phyloP scores from a whole-genome alignment of 768 basidiomycete genomes.

The Nidularia sp. region DNA sequence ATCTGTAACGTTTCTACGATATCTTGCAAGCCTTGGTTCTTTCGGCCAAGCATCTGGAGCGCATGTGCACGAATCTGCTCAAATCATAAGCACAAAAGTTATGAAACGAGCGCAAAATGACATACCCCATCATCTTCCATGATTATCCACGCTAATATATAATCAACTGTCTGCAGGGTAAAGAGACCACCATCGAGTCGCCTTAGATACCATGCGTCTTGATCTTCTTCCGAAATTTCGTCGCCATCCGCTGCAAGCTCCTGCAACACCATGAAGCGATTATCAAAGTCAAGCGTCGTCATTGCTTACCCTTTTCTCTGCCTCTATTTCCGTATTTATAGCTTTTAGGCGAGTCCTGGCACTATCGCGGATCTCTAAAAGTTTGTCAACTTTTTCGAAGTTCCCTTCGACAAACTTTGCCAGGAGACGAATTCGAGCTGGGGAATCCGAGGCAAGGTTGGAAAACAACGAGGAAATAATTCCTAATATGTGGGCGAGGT shows the following conservation, averaged over 20 bases:
- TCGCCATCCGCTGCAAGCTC: conserved; percentile 55
- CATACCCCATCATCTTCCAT: conserved; percentile 99
- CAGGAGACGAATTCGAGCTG: conserved; percentile 73
- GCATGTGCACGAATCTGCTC: conserved; percentile 75
- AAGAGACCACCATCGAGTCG: conserved; percentile 85
- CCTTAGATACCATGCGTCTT: conserved; percentile 80
- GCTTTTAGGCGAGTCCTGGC: conserved; percentile 55
- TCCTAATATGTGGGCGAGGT: conserved; percentile 83
- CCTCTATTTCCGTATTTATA: conserved; percentile 64
- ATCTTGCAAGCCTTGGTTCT: conserved; percentile 65
- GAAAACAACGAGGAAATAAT: conserved; percentile 85
- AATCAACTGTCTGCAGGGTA: conserved; percentile 88
- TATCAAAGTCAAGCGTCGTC: too few relatives aligned
- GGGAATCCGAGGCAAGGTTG: conserved; percentile 83
- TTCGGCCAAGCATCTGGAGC: conserved; percentile 69
- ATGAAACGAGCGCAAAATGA: conserved; percentile 4
- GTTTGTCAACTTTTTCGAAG: conserved; percentile 93
- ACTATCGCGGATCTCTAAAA: conserved; percentile 81
- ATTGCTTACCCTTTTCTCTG: too few relatives aligned
- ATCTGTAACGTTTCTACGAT: conserved; percentile 68
- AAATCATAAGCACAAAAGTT: neutral
- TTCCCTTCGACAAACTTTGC: conserved; percentile 91
- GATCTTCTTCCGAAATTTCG: conserved; percentile 54
- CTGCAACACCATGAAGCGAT: too few relatives aligned
- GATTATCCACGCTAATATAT: conserved; percentile 89